These are phyloP conservation scores for Sutorius australiensis DNA, from an alignment of 768 basidiomycete genomes.

Conservation along the genomic window DNA sequence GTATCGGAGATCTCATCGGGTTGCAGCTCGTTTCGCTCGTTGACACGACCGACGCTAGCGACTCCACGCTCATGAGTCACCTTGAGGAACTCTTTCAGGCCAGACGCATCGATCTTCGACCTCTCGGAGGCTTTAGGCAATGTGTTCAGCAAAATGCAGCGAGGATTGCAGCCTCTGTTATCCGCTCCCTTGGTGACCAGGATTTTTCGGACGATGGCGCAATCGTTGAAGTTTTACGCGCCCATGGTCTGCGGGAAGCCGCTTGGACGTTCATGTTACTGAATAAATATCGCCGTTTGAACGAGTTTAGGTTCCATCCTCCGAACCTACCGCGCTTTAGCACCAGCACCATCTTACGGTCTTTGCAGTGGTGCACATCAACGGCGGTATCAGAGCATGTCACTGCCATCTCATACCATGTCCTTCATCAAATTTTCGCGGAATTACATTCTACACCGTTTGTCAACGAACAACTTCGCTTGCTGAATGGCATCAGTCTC, in stretches of 20 bases:
- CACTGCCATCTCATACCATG: constrained; percentile 70
- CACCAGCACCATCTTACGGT: constrained; percentile 46
- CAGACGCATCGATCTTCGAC: constrained; percentile 30
- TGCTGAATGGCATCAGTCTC: constrained; percentile 68
- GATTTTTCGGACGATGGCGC: constrained; percentile 51
- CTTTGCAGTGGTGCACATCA: constrained; percentile 57
- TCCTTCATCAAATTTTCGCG: constrained; percentile 69
- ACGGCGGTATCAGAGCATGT: constrained; percentile 40
- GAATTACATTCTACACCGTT: constrained; percentile 63
- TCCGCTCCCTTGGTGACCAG: constrained; percentile 66
- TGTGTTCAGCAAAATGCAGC: constrained; percentile 47
- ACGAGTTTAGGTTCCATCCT: constrained; percentile 50
- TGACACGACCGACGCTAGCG: constrained; percentile 25
- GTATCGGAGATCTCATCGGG: constrained; percentile 70
- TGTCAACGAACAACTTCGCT: constrained; percentile 78
- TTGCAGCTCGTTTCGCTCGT: constrained; percentile 51
- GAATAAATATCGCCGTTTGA: constrained; percentile 46
- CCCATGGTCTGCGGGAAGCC: constrained; percentile 32
- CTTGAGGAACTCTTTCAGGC: constrained; percentile 36
- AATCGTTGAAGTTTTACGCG: constrained; percentile 45
- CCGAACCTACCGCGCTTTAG: constrained; percentile 65
- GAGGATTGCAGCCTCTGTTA: constrained; percentile 51
- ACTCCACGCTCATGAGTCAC: constrained; percentile 20
- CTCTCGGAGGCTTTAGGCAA: constrained; percentile 32
- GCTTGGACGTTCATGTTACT: constrained; percentile 47